A percentile compares a stretch with the other conserved stretches of the same genome.
Conservation (phyloP, 345 rosid genomes). For the Rhizophora apiculata region DNA sequence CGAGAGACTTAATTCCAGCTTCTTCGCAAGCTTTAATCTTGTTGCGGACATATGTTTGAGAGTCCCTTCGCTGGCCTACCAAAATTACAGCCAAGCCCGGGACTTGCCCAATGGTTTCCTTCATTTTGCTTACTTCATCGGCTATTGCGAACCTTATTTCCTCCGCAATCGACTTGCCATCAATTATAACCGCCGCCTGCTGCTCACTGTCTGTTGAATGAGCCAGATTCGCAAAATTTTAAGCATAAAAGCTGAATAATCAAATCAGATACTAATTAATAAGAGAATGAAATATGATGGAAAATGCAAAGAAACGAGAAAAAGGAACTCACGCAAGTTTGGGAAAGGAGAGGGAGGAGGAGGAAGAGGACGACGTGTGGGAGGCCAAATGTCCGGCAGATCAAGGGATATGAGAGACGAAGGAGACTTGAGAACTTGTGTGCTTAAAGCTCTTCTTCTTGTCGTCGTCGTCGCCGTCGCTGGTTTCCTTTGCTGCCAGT, state of each 20-base stretch:
- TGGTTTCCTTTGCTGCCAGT: constrained; percentile 6
- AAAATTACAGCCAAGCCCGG: constrained; percentile 89
- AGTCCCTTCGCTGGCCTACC: constrained; percentile 79
- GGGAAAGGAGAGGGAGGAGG: constrained; percentile 14
- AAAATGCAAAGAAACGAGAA: neutral
- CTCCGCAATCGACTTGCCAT: constrained; percentile 79
- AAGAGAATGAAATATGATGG: neutral
- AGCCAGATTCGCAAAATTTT: neutral
- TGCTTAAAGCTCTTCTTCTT: constrained; percentile 14
- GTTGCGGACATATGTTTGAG: constrained; percentile 72
- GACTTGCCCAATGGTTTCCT: constrained; percentile 53
- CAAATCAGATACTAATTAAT: constrained; percentile 7
- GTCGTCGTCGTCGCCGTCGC: neutral
- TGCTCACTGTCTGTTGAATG: constrained; percentile 39
- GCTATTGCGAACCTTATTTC: constrained; percentile 58
- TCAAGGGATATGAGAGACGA: constrained; percentile 67
- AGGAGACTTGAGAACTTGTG: constrained; percentile 62
- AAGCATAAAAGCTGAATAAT: neutral
- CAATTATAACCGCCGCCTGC: constrained; percentile 49
- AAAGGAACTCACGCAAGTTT: constrained; percentile 26
- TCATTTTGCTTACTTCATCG: constrained; percentile 68
- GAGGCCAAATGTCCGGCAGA: constrained; percentile 62
- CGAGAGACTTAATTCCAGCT: constrained; percentile 71
- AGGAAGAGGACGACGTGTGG: constrained; percentile 9
- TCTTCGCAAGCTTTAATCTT: constrained; percentile 85